A percentile compares a stretch with the other conserved stretches of the same genome.
phyloP scores from a whole-genome alignment of 331 rosid species.

The Acacia concinna region DNA sequence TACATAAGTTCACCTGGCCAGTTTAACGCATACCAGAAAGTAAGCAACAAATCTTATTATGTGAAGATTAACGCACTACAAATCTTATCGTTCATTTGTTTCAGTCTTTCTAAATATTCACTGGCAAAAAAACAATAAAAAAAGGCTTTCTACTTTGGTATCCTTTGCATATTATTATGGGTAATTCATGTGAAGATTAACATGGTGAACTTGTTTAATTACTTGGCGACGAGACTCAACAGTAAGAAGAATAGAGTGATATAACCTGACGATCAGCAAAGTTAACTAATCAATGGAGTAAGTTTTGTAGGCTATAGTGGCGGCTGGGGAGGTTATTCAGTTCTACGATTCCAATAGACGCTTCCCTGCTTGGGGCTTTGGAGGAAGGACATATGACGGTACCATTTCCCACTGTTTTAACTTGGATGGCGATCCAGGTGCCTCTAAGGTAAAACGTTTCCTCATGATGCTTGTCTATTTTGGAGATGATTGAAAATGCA shows the following conservation, averaged over 20 bases:
- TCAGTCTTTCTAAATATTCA: conserved; percentile 10
- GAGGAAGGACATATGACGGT: conserved; percentile 55
- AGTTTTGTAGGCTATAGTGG: conserved; percentile 66
- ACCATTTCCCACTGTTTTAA: conserved; percentile 75
- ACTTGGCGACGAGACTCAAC: background rate
- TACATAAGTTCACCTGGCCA: conserved; percentile 58
- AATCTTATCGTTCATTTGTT: background rate
- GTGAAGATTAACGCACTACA: too few species aligned
- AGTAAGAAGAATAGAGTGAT: background rate
- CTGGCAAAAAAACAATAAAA: background rate
- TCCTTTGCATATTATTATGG: background rate
- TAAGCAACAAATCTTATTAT: conserved; percentile 33
- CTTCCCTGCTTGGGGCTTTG: conserved; percentile 95
- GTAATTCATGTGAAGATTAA: background rate
- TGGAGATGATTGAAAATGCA: background rate
- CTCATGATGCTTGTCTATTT: background rate
- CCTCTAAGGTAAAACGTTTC: conserved; percentile 54
- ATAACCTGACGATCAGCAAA: background rate
- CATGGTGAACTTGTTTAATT: background rate
- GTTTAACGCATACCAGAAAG: conserved; percentile 80
- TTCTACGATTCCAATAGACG: conserved; percentile 71
- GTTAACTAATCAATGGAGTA: conserved; percentile 24
- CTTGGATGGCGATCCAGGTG: conserved; percentile 54
- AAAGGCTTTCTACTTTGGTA: background rate
- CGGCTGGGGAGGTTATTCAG: conserved; percentile 86